Evolutionary conservation across 2,329 filamentous ascomycete species (phyloP), one percentile per base, ranked within the genome.

Genomic region (Paracamarosporium sp.): DNA sequence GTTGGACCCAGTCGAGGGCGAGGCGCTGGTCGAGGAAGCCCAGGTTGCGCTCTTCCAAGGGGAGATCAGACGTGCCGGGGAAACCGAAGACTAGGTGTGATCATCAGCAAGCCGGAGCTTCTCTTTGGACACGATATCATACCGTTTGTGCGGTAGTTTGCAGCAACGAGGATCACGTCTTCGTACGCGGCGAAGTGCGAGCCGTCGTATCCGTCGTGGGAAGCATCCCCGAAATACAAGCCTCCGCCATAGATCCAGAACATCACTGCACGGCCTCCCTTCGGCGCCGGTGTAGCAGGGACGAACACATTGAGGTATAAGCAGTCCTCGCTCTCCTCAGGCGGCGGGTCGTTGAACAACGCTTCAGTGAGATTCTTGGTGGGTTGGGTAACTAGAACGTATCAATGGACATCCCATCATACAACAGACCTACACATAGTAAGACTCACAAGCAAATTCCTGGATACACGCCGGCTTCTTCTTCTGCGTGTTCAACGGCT

Each of bases 1-100:
- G 77, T 52, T 79, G 75, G 2, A 82, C 83, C 84, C 84, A 86
- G 64, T 85, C 80, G 1, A 86, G 72, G 3, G 83, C 84, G 20
- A 80, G 66, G n/a, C 83, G 76, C 57, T 85, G 83, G 52, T 86
- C 84, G 74, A 83, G 84, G 67, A 85, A 83, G 2, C 83, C 84
- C 22, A 82, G 74, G 55, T 86, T 86, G 1, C 58, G 62, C 20
- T 59, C 62, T 12, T 61, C 52, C 9, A 66, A 17, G 8, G 66
- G 57, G 2, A 74, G 45, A 11, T 64, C 63, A 2, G 69, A 63
- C 8, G 67, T 61, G 22, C 44, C 57, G 44, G 70, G 67, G 15
- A 72, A 70, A 15, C 71, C 71, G 44, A 74, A 74, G 1, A 70
- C 70, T 74, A 41, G 1, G 7, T 12, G 4, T 6, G 13, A 50